Evolutionary conservation across 2,329 filamentous ascomycete genomes (phyloP), one percentile per base, ranked within the genome.

Genomic region (Albifimbria verrucaria): DNA sequence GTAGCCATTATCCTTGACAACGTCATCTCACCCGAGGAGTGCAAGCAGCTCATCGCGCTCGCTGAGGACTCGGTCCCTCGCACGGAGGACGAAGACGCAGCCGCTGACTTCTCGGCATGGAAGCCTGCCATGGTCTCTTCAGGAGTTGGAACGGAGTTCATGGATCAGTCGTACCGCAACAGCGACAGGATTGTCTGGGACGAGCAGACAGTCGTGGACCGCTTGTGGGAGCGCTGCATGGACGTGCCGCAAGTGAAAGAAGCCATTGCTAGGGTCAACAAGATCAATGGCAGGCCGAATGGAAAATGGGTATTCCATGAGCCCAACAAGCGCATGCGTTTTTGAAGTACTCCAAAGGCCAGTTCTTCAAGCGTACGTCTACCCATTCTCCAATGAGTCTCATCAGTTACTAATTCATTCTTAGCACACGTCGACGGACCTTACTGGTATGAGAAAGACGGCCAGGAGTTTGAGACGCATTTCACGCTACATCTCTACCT

Each of bases 101-200:
- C 71, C 62, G 54, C 58, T 5, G 18, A 39, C 12, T 39, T 39
- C 32, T 39, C 32, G 5, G 67, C 73, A 1, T 93, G 89, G 90
- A 75, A 78, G 48, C 81, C 83, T 2, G 90, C 89, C 0, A 77
- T 90, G 68, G 77, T 92, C 53, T 88, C 88, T 64, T 67, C 83
- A 21, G 88, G 87, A 5, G 67, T 68, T 4, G 87, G 88, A 3
- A 72, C 66, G 52, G 85, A 93, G 68, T 68, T 75, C 3, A 67
- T 77, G 4, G 58, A 59, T 1, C 73, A 79, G 2, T 77, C 82
- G 9, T 82, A 82, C 48, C 78, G 90, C 17, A 86, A 89, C 56
- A 87, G 87, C 62, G 87, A 87, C n/a, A 80, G 90, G 3, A 89
- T 93, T 57, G 86, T 94, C 59, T 89, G 85, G 81, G 88, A 94